Evolutionary conservation across 129 eudicot genomes (phyloP).

Genomic region (Artemisia tridentata): DNA sequence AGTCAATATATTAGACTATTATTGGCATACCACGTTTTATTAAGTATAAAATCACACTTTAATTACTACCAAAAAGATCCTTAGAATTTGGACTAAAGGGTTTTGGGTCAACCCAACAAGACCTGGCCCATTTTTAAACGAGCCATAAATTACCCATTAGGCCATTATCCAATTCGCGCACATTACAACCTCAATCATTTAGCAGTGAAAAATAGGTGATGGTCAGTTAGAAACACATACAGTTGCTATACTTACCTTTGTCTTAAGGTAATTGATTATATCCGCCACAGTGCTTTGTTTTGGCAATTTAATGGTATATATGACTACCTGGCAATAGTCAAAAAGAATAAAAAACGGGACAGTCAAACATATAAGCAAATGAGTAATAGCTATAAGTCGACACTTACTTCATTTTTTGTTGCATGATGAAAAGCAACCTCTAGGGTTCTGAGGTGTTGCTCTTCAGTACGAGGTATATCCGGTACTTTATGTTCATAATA

Average conservation of each 20-base stretch:
- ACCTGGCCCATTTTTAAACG: too few species aligned
- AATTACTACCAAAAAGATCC: too few species aligned
- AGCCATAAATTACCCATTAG: too few species aligned
- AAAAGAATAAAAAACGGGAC: constrained; percentile 6
- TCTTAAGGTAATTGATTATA: constrained; percentile 66
- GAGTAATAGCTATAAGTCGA: constrained; percentile 1
- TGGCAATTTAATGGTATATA: constrained; percentile 74
- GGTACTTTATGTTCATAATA: constrained; percentile 66
- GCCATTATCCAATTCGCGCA: too few species aligned
- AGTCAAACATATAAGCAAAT: not conserved
- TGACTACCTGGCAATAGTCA: constrained; percentile 48
- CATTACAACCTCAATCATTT: too few species aligned
- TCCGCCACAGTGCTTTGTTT: constrained; percentile 87
- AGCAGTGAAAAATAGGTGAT: too few species aligned
- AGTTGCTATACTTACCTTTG: constrained; percentile 17
- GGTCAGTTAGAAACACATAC: too few species aligned
- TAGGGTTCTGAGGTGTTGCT: constrained; percentile 79
- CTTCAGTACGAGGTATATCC: constrained; percentile 90
- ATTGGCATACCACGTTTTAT: too few species aligned
- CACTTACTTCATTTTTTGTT: constrained; percentile 75
- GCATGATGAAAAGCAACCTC: constrained; percentile 89
- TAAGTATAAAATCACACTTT: too few species aligned
- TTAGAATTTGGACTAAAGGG: too few species aligned
- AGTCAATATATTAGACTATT: too few species aligned
- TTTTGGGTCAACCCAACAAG: too few species aligned